phyloP scores from a whole-genome alignment of 73 alveolate species.

The Paramecium bursaria region DNA sequence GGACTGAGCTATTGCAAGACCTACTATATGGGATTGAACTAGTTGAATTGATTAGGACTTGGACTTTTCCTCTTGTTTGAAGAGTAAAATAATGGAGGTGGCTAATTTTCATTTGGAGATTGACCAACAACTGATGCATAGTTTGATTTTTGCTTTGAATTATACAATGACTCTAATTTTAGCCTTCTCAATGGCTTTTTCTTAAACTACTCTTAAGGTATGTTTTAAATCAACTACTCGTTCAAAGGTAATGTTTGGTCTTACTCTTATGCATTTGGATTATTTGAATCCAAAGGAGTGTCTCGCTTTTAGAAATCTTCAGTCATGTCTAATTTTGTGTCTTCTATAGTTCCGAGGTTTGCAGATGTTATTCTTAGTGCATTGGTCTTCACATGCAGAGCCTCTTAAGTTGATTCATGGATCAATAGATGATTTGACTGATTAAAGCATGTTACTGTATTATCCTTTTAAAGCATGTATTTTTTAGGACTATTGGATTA shows the following conservation, averaged over 20 bases:
- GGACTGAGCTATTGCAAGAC: slow-evolving; percentile 26
- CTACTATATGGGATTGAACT: slow-evolving; percentile 29
- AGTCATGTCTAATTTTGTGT: slow-evolving; percentile 45
- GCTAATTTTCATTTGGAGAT: slow-evolving; percentile 28
- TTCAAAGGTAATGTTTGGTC: slow-evolving; percentile 3
- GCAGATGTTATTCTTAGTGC: slow-evolving; percentile 43
- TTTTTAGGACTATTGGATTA: too few species aligned
- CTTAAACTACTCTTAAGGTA: slow-evolving; percentile 30
- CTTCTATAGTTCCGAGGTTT: slow-evolving; percentile 44
- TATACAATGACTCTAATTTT: slow-evolving; percentile 43
- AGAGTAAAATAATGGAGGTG: slow-evolving; percentile 33
- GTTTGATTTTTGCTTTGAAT: too few species aligned
- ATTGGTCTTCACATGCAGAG: too few species aligned
- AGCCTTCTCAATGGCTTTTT: slow-evolving; percentile 3
- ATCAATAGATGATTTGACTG: too few species aligned
- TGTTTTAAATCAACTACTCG: slow-evolving; percentile 17
- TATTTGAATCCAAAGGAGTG: background rate
- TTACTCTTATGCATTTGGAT: slow-evolving; percentile 2
- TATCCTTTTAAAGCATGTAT: too few species aligned
- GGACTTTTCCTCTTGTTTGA: background rate
- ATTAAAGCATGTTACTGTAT: too few species aligned
- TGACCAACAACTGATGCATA: background rate
- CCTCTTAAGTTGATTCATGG: too few species aligned
- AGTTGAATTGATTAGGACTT: background rate
- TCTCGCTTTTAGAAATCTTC: slow-evolving; percentile 26